Conservation (phyloP, 2,329 filamentous ascomycete genomes). For the Aspergillus amoenus region DNA sequence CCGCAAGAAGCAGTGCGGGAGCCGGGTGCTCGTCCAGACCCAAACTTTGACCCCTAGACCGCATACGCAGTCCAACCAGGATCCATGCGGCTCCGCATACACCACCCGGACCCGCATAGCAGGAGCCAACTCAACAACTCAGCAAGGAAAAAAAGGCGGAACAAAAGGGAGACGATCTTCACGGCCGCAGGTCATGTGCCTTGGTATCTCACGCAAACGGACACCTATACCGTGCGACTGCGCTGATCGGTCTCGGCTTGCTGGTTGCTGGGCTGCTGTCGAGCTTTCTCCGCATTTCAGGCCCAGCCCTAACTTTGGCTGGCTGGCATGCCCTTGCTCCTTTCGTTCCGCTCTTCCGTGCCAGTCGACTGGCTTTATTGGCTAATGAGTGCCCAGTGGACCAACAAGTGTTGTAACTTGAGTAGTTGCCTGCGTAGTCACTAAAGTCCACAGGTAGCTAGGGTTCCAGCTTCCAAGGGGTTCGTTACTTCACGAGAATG, state of each 20-base stretch:
- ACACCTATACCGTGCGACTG: too few species aligned
- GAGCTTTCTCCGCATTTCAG: neutral
- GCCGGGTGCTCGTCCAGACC: too few species aligned
- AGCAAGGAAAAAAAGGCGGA: neutral
- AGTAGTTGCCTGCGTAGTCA: too few species aligned
- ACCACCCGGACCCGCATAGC: neutral
- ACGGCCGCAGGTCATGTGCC: neutral
- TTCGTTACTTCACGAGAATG: neutral
- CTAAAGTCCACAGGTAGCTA: neutral
- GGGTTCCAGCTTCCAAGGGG: neutral
- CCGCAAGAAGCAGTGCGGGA: neutral
- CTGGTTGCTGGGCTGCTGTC: neutral
- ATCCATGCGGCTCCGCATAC: slow-evolving; percentile 2
- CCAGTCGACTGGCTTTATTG: too few species aligned
- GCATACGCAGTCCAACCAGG: too few species aligned
- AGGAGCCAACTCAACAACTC: neutral
- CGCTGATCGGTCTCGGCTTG: too few species aligned
- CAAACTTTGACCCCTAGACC: too few species aligned
- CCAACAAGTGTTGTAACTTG: too few species aligned
- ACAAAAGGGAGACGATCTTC: neutral
- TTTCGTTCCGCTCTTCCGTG: neutral
- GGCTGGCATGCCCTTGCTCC: neutral
- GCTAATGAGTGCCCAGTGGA: too few species aligned
- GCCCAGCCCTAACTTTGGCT: neutral
- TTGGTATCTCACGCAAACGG: too few species aligned